Conservation (phyloP, 257 asterid genomes). For the Verbena officinalis region DNA sequence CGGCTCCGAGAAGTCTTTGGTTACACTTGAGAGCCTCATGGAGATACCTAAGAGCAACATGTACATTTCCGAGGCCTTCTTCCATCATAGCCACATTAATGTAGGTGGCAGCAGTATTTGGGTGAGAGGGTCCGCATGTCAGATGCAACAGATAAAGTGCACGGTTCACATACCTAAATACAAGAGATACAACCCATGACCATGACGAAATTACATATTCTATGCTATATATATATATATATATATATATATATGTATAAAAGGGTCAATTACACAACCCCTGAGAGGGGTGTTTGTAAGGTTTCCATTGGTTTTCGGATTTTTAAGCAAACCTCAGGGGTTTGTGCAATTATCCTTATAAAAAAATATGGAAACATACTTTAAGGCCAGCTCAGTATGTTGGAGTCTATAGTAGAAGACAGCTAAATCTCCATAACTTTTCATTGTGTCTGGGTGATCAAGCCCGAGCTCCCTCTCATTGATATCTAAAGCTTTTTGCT, state of each 20-base stretch:
- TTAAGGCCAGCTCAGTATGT: slow-evolving; percentile 70
- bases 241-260: too few relatives aligned
- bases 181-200: slow-evolving; percentile 29
- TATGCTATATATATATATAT: too few relatives aligned
- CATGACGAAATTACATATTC: slow-evolving; percentile 7
- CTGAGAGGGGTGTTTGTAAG: too few relatives aligned
- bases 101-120: slow-evolving; percentile 82
- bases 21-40: slow-evolving; percentile 88
- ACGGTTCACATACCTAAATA: slow-evolving; percentile 78
- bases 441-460: slow-evolving; percentile 92
- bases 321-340: too few relatives aligned
- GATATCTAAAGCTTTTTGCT: slow-evolving; percentile 83
- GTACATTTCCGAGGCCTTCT: slow-evolving; percentile 85
- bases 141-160: slow-evolving; percentile 79
- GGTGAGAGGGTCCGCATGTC: slow-evolving; percentile 84
- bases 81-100: slow-evolving; percentile 90
- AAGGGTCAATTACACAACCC: too few relatives aligned
- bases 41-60: slow-evolving; percentile 81
- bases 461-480: slow-evolving; percentile 87
- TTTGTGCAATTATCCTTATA: not conserved
- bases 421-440: slow-evolving; percentile 84
- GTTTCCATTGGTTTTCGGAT: too few relatives aligned
- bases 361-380: slow-evolving; percentile 29
- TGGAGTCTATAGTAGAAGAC: slow-evolving; percentile 85
- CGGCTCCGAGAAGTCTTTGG: slow-evolving; percentile 83